These are phyloP conservation scores for Epichloe gansuensis DNA, from an alignment of 2,329 filamentous ascomycete genomes.

Conservation along the genomic window DNA sequence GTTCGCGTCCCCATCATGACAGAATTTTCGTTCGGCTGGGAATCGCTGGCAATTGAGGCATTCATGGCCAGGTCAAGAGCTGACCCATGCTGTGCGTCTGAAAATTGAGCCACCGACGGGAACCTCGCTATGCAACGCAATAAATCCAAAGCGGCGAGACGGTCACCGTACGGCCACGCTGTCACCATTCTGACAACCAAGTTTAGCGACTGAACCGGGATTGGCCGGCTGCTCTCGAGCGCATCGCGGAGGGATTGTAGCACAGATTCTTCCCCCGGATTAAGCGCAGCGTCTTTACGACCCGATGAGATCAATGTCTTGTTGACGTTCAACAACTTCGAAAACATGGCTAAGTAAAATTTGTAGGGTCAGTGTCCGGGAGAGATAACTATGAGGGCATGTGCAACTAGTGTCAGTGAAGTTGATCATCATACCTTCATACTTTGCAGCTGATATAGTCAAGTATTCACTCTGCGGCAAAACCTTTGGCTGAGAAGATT, in stretches of 20 bases:
- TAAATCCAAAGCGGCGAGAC: constrained; percentile 75
- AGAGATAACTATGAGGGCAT: background rate
- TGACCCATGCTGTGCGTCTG: constrained; percentile 38
- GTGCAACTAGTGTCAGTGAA: background rate
- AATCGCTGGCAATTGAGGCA: constrained; percentile 31
- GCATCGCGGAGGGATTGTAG: constrained; percentile 49
- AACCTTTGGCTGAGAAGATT: constrained; percentile 39
- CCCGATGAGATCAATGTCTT: constrained; percentile 56
- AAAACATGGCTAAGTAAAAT: constrained; percentile 48
- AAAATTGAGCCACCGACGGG: constrained; percentile 50
- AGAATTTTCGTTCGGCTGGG: constrained; percentile 59
- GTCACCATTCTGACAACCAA: constrained; percentile 61
- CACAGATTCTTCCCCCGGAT: constrained; percentile 53
- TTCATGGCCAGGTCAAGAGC: constrained; percentile 43
- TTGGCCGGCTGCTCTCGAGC: constrained; percentile 44
- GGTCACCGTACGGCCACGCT: constrained; percentile 66
- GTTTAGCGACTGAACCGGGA: constrained; percentile 40
- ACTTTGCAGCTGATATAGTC: constrained; percentile 61
- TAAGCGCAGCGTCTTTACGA: constrained; percentile 61
- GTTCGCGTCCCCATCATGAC: constrained; percentile 76
- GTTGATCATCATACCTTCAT: constrained; percentile 31
- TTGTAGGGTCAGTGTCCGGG: background rate
- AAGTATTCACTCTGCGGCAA: constrained; percentile 73
- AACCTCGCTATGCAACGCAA: constrained; percentile 68
- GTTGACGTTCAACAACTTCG: constrained; percentile 67